Conservation (phyloP, 2,329 filamentous ascomycete genomes). For the Fusarium drepaniforme region DNA sequence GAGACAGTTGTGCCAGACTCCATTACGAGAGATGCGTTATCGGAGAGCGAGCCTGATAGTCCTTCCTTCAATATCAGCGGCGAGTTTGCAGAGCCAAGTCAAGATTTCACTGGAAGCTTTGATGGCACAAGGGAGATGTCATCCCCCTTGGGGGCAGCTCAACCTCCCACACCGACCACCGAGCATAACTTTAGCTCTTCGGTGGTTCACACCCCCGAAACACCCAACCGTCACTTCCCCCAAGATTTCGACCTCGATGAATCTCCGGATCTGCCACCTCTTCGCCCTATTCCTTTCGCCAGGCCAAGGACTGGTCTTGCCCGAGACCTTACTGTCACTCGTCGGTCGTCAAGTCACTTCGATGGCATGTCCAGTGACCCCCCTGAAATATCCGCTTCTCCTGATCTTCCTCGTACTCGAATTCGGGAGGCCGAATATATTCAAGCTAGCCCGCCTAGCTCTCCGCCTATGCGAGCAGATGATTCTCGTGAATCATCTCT, state of each 20-base stretch:
- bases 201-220: slow-evolving; percentile 30
- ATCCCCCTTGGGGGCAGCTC: slow-evolving; percentile 11
- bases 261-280: slow-evolving; percentile 52
- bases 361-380: slow-evolving; percentile 56
- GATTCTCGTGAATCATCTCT: slow-evolving; percentile 48
- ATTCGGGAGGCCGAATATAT: slow-evolving; percentile 51
- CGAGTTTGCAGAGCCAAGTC: slow-evolving; percentile 30
- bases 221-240: slow-evolving; percentile 35
- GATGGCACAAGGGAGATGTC: slow-evolving; percentile 32
- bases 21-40: slow-evolving; percentile 18
- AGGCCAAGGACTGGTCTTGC: slow-evolving; percentile 50
- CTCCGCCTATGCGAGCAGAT: slow-evolving; percentile 53
- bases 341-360: slow-evolving; percentile 53
- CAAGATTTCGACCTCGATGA: slow-evolving; percentile 43
- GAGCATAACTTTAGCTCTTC: slow-evolving; percentile 24
- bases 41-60: slow-evolving; percentile 28
- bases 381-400: slow-evolving; percentile 60
- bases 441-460: slow-evolving; percentile 62
- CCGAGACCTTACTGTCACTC: slow-evolving; percentile 54
- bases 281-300: slow-evolving; percentile 43
- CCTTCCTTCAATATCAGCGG: slow-evolving; percentile 35
- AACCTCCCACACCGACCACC: slow-evolving; percentile 33
- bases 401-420: slow-evolving; percentile 46
- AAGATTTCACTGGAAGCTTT: slow-evolving; percentile 18
- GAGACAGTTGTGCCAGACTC: slow-evolving; percentile 39